Conservation (phyloP, 2,329 filamentous ascomycete species). For the Scytalidium lignicola region DNA sequence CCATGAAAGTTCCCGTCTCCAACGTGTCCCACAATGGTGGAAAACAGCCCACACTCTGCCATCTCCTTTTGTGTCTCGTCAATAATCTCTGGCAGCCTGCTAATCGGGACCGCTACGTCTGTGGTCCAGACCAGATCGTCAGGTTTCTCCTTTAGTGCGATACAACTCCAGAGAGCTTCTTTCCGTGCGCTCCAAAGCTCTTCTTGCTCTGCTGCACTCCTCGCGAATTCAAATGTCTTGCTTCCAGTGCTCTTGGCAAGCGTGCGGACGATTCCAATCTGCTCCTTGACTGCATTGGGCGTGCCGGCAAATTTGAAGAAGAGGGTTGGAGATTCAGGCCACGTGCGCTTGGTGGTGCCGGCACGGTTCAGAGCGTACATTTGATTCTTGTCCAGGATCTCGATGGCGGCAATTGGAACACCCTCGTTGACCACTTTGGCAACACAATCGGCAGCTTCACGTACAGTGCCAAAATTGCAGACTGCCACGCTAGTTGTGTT, state of each 20-base stretch:
- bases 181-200: conserved; percentile 83
- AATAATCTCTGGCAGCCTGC: conserved; percentile 66
- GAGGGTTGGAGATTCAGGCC: conserved; percentile 69
- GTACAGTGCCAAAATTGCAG: conserved; percentile 49
- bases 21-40: conserved; percentile 65
- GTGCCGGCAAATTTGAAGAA: conserved; percentile 84
- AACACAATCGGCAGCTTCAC: conserved; percentile 55
- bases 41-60: conserved; percentile 49
- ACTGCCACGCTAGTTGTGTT: conserved; percentile 78
- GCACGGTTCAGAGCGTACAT: conserved; percentile 67
- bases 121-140: conserved; percentile 78
- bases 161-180: conserved; percentile 76
- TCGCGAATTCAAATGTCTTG: conserved; percentile 74
- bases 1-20: conserved; percentile 76
- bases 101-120: conserved; percentile 81
- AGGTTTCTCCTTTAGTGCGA: conserved; percentile 56
- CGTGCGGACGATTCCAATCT: conserved; percentile 61
- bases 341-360: conserved; percentile 59
- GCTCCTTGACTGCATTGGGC: conserved; percentile 67
- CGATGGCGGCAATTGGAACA: conserved; percentile 83
- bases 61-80: conserved; percentile 68
- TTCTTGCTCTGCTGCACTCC: conserved; percentile 60
- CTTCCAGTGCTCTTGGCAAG: conserved; percentile 58
- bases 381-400: conserved; percentile 88
- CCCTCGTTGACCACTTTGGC: conserved; percentile 74